Conservation (phyloP, 352 stramenopile genomes). For the Paralagenidium karlingii region DNA sequence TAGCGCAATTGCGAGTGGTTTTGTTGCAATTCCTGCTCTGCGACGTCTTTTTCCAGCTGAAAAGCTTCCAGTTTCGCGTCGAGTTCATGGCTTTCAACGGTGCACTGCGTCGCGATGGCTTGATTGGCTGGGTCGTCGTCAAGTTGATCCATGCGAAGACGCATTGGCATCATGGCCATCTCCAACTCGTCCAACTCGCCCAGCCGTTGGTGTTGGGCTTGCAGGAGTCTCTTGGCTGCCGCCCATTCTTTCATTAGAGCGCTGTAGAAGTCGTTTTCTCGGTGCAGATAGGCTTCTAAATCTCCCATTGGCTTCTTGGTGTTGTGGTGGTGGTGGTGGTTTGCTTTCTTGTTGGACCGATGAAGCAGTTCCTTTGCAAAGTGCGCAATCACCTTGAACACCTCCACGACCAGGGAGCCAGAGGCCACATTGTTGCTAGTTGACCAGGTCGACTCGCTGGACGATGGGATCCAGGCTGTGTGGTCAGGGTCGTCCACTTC, state of each 20-base stretch:
- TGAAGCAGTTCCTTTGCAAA: too few species aligned
- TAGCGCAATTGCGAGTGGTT: conserved; percentile 49
- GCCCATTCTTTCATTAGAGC: conserved; percentile 37
- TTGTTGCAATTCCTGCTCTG: conserved; percentile 26
- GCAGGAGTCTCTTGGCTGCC: conserved; percentile 45
- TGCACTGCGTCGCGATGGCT: too few species aligned
- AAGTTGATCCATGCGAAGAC: conserved; percentile 24
- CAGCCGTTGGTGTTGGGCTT: conserved; percentile 56
- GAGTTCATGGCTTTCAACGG: conserved; percentile 30
- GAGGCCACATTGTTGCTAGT: too few species aligned
- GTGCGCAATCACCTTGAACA: conserved; percentile 49
- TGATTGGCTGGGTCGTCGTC: conserved; percentile 26
- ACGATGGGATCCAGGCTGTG: too few species aligned
- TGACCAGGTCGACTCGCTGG: too few species aligned
- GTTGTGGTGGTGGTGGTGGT: too few species aligned
- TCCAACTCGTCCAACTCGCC: conserved; percentile 56
- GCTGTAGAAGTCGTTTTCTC: conserved; percentile 31
- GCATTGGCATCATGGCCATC: conserved; percentile 65
- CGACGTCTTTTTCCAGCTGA: conserved; percentile 25
- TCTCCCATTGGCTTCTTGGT: too few species aligned
- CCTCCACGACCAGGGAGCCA: conserved; percentile 37
- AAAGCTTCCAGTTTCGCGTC: conserved; percentile 18
- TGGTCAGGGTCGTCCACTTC: conserved; percentile 4
- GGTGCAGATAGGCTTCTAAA: too few species aligned
- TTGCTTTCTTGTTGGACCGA: too few species aligned